Conservation (phyloP, 495 filamentous ascomycete genomes). For the Podospora sp. region DNA sequence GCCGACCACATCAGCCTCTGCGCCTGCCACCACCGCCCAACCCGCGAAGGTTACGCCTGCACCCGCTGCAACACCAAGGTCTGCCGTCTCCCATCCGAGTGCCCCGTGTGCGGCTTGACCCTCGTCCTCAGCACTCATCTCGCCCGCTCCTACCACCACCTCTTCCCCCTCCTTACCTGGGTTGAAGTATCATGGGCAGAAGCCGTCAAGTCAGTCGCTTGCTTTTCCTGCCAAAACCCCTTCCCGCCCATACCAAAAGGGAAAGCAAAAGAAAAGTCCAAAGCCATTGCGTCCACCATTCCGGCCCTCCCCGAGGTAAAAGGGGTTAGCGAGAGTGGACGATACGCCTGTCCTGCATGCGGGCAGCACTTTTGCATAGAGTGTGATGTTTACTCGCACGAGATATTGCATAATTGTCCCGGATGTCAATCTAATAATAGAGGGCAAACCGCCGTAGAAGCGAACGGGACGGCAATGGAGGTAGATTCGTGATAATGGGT, state of each 20-base stretch:
- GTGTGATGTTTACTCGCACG: conserved; percentile 93
- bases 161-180: conserved; percentile 93
- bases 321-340: conserved; percentile 79
- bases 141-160: conserved; percentile 91
- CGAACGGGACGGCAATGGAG: conserved; percentile 40
- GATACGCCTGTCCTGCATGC: conserved; percentile 87
- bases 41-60: conserved; percentile 87
- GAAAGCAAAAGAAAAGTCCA: conserved; percentile 23
- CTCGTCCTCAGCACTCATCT: conserved; percentile 95
- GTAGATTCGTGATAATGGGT: conserved; percentile 36
- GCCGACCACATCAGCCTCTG: conserved; percentile 70
- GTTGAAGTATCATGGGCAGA: conserved; percentile 81
- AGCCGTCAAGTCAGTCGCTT: conserved; percentile 55
- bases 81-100: conserved; percentile 88
- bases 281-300: conserved; percentile 2
- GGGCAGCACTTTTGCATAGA: conserved; percentile 93
- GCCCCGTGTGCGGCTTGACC: conserved; percentile 88
- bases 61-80: conserved; percentile 87
- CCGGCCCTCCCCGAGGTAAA: conserved; percentile 35
- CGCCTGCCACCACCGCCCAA: conserved; percentile 86
- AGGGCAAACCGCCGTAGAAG: not conserved
- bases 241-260: conserved; percentile 48
- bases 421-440: conserved; percentile 74
- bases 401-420: conserved; percentile 92
- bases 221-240: conserved; percentile 55